Base-by-base conservation (phyloP, 2,329 filamentous ascomycete species). In the Calonectria fujianensis region DNA sequence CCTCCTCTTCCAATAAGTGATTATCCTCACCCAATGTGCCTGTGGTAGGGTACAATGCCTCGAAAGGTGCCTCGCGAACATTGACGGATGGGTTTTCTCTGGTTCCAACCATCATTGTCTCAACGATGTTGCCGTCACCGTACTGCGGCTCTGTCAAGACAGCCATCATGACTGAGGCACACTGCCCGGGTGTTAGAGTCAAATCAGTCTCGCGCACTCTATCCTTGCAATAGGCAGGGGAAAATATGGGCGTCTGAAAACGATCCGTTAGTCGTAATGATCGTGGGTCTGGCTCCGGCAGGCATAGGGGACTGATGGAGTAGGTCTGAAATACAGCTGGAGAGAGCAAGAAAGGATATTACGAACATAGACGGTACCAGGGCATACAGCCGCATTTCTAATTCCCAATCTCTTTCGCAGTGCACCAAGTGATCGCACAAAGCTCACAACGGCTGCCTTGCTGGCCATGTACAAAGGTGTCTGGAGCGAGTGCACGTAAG, bases 381-480 rank as follows among this genome's bases (percentile, higher is more conserved):
- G 69, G 18, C 59, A 71, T 8, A 80, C 57, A 41, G 75, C 77
- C 0, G 74, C 52, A 50, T 73, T 74, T 3, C 77, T 73, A 59
- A 80, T 79, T 5, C 74, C 74, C 2, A 79, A 50, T 0, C 35
- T 57, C 2, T 72, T 52, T 69, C 63, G 74, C 78, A 50, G 16
- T 51, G 32, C 14, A 39, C 72, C 31, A 80, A 70, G 29, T 71
- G 78, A 67, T 69, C 74, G 64, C 9, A 75, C 73, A 20, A 80
- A 65, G 54, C 74, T 78, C 54, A 79, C 69, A n/a, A 82, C 65
- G 4, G 79, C 82, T 0, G 77, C 78, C 69, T 84, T 84, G 74
- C 78, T 82, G 0, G 82, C 73, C 37, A 78, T 80, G 75, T 84
- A 84, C 41, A 84, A 59, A 0, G 83, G 84, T 0, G 83, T 81